These are phyloP conservation scores for Beauveria brongniartii DNA, from an alignment of 2,329 filamentous ascomycete genomes.

Conservation along the genomic window DNA sequence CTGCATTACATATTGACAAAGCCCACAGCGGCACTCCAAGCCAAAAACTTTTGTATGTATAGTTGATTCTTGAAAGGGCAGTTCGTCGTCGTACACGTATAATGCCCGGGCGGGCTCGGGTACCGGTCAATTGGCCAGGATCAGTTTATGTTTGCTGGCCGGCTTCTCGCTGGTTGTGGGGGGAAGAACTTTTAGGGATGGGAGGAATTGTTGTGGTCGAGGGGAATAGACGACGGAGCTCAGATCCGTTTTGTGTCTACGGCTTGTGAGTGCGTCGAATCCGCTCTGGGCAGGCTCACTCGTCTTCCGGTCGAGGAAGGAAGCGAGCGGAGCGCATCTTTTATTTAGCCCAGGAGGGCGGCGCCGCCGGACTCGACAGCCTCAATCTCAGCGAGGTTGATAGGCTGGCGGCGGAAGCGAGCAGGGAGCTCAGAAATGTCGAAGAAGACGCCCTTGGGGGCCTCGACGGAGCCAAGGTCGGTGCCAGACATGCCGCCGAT, in stretches of 20 bases:
- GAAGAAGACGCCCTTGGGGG: slow-evolving; percentile 70
- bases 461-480: slow-evolving; percentile 62
- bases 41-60: slow-evolving; percentile 10
- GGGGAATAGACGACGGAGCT: neutral
- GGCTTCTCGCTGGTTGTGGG: neutral
- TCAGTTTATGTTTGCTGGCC: neutral
- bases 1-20: slow-evolving; percentile 12
- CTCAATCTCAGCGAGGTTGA: slow-evolving; percentile 82
- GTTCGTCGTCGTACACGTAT: slow-evolving; percentile 7
- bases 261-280: neutral
- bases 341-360: slow-evolving; percentile 37
- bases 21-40: slow-evolving; percentile 5
- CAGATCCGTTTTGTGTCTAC: slow-evolving; percentile 1
- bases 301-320: neutral
- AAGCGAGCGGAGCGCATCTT: neutral
- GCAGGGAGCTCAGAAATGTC: slow-evolving; percentile 81
- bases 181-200: neutral
- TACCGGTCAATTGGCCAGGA: neutral
- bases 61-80: neutral
- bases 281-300: neutral
- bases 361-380: slow-evolving; percentile 92
- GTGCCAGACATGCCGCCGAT: slow-evolving; percentile 58
- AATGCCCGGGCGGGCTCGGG: neutral
- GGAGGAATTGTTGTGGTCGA: neutral
- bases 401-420: slow-evolving; percentile 69